These are phyloP conservation scores for Ceratocystis variospora DNA, from an alignment of 2,329 filamentous ascomycete genomes.

Conservation along the genomic window DNA sequence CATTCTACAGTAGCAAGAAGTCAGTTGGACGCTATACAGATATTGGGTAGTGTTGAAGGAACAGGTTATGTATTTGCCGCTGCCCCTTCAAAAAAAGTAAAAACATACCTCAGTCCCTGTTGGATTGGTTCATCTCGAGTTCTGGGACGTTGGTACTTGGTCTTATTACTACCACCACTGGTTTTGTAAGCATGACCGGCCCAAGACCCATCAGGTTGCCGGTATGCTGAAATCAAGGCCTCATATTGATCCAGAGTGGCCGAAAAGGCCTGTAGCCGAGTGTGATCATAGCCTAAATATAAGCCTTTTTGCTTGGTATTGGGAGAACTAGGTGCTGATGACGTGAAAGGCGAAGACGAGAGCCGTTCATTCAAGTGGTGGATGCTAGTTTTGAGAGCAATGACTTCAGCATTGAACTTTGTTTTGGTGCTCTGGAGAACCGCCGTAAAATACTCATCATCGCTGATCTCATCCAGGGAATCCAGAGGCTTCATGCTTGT, in stretches of 20 bases:
- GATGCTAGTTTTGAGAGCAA: slow-evolving; percentile 17
- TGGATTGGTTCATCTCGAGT: slow-evolving; percentile 10
- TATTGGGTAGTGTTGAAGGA: too few species aligned
- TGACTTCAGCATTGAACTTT: slow-evolving; percentile 12
- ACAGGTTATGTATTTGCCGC: too few species aligned
- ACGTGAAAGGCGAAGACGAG: not conserved
- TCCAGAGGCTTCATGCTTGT: slow-evolving; percentile 15
- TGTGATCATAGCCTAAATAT: not conserved
- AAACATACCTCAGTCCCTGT: not conserved
- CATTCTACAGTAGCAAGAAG: slow-evolving; percentile 28
- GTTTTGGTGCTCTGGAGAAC: slow-evolving; percentile 15
- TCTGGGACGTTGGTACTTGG: slow-evolving; percentile 8
- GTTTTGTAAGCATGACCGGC: not conserved
- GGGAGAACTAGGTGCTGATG: not conserved
- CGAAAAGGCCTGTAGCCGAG: not conserved
- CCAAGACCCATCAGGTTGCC: not conserved
- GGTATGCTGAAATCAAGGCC: not conserved
- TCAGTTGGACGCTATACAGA: not conserved
- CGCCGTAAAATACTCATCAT: slow-evolving; percentile 16
- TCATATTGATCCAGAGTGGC: slow-evolving; percentile 15
- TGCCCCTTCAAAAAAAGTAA: too few species aligned
- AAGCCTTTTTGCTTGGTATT: not conserved
- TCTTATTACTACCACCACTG: slow-evolving; percentile 7
- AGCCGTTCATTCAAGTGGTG: slow-evolving; percentile 14
- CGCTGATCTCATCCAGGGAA: slow-evolving; percentile 16